A percentile compares a stretch with the other conserved stretches of the same genome.
phyloP scores from a whole-genome alignment of 164 flowering plant genomes.

The Dillenia suffruticosa region DNA sequence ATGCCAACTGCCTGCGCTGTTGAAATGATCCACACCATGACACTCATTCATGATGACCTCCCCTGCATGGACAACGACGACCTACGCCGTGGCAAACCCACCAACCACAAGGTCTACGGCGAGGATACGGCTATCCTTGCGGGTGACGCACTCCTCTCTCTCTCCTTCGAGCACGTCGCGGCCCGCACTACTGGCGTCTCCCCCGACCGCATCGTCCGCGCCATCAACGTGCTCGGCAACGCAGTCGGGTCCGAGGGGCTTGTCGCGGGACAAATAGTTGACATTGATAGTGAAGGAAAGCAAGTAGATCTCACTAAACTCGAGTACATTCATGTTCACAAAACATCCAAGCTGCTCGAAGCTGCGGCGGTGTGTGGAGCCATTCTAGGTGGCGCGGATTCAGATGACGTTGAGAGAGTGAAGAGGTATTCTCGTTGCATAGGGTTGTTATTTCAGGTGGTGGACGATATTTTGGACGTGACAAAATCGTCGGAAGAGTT shows the following conservation, averaged over 20 bases:
- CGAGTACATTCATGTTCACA: slow-evolving; percentile 37
- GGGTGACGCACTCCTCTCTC: slow-evolving; percentile 34
- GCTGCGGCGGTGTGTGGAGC: slow-evolving; percentile 36
- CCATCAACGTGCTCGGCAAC: slow-evolving; percentile 23
- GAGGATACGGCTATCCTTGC: slow-evolving; percentile 36
- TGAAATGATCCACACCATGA: slow-evolving; percentile 66
- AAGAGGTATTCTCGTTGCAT: slow-evolving; percentile 28
- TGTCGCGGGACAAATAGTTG: slow-evolving; percentile 37
- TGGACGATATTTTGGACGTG: slow-evolving; percentile 40
- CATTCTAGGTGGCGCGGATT: slow-evolving; percentile 26
- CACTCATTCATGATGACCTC: slow-evolving; percentile 60
- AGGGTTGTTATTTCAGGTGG: slow-evolving; percentile 39
- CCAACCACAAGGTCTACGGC: slow-evolving; percentile 33
- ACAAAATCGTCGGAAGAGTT: slow-evolving; percentile 28
- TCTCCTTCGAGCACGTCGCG: slow-evolving; percentile 37
- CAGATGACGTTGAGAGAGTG: slow-evolving; percentile 24
- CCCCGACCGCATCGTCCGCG: slow-evolving; percentile 23
- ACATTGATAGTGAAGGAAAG: slow-evolving; percentile 24
- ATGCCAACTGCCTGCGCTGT: slow-evolving; percentile 51
- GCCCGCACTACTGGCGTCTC: slow-evolving; percentile 12
- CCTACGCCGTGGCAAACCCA: slow-evolving; percentile 44
- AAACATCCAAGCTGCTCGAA: slow-evolving; percentile 35
- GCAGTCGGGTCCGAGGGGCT: slow-evolving; percentile 37
- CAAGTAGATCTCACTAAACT: slow-evolving; percentile 15
- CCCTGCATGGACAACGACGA: slow-evolving; percentile 58